Base-by-base conservation (phyloP, 108 stramenopile species). In the Skeletonema marinoi region DNA sequence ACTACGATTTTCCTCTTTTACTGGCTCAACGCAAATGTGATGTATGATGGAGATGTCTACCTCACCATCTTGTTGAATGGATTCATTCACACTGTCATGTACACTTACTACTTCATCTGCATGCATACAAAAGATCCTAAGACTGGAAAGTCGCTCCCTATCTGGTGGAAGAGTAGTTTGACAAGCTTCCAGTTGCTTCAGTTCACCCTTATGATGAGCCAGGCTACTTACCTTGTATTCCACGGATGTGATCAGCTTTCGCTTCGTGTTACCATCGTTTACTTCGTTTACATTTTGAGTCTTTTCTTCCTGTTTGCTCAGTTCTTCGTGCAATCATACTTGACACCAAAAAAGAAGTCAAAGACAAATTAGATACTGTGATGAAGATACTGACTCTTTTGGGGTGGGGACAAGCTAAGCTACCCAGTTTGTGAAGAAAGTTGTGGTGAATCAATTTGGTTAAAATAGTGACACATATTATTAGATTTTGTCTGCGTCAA, bases 61-160 rank as follows among this genome's bases (percentile, higher is more conserved):
- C 81, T 98, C 33, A 98, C 98, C 71, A 94, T 99, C 70, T 77
- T 96, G 19, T 82, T 98, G 51, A 99, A 99, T 78, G 97, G 98
- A 54, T 96, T 97, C 87, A 98, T 99, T 80, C 99, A 99, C 87
- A 97, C 97, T 14, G 95, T 99, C 78, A 99, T 99, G 98, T 99
- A 99, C 97, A 98, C 97, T 3, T 99, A 99, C 87, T 99, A 99
- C 96, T 98, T 98, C 78, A 96, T 98, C 62, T 96, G 96, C 87
- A 96, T 98, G 97, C 98, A 98, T 86, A 98, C 99, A 71, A 96
- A 95, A 74, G 90, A 86, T 67, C 77, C 83, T 1, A 75, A 89
- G 71, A 94, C 93, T 21, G 95, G 95, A 79, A 98, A 92, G 70
- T 90, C 88, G 11, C 85, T 96, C 38, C 95, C 95, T 74, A 98